Conservation (phyloP, 2,329 filamentous ascomycete genomes). For the Aspergillus spinulosporus region DNA sequence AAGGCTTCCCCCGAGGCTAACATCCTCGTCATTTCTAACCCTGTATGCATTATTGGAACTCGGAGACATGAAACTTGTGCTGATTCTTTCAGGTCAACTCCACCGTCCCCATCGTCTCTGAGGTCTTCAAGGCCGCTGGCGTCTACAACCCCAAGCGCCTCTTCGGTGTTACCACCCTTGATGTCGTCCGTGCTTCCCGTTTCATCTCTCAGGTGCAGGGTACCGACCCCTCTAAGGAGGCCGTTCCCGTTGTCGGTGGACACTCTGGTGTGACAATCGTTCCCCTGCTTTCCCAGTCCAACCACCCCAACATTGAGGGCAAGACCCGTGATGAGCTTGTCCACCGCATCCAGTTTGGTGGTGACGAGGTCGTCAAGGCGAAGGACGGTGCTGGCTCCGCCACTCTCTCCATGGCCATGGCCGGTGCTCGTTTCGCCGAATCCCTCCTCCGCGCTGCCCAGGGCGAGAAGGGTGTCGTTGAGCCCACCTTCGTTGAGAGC, state of each 20-base stretch:
- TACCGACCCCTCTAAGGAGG: conserved; percentile 87
- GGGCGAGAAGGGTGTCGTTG: conserved; percentile 91
- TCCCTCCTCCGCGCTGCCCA: conserved; percentile 87
- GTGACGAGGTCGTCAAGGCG: conserved; percentile 98
- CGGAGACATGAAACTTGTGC: not conserved
- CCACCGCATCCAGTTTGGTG: conserved; percentile 96
- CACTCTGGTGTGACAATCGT: conserved; percentile 99
- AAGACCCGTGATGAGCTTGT: conserved; percentile 74
- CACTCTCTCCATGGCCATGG: conserved; percentile 98
- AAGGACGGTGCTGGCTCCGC: conserved; percentile 97
- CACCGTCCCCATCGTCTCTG: conserved; percentile 94
- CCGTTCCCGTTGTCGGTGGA: conserved; percentile 93
- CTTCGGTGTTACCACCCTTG: conserved; percentile 98
- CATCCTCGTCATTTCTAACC: conserved; percentile 97
- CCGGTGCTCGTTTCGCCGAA: conserved; percentile 82
- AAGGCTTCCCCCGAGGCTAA: conserved; percentile 88
- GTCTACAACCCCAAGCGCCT: conserved; percentile 99
- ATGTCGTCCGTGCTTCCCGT: conserved; percentile 94
- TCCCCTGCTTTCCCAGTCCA: conserved; percentile 92
- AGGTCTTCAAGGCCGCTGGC: conserved; percentile 91
- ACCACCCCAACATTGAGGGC: conserved; percentile 78
- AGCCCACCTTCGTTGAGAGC: conserved; percentile 96
- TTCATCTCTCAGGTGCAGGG: conserved; percentile 95
- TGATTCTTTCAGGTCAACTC: conserved; percentile 72
- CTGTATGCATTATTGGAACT: conserved; percentile 53